Percentiles rank a stretch among this genome's conserved stretches.
Evolutionary conservation across 2,329 filamentous ascomycete species (phyloP).

Genomic region (Cordyceps cicadae): DNA sequence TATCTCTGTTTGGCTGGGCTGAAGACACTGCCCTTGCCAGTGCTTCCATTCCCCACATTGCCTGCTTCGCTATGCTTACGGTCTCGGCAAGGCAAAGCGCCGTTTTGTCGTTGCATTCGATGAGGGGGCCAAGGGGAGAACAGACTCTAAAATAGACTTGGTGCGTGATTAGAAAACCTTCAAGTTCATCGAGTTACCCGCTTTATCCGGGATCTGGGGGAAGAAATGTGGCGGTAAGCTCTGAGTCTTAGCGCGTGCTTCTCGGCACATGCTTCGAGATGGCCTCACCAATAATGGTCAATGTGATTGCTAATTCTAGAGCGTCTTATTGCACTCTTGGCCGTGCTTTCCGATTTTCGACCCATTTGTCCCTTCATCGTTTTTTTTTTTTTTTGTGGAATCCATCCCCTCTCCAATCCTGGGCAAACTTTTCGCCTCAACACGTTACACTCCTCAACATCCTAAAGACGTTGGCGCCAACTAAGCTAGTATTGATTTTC

Average conservation of each 20-base stretch:
- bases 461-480: neutral
- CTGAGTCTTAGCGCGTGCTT: neutral
- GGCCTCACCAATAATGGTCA: neutral
- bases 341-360: neutral
- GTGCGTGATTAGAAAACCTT: neutral
- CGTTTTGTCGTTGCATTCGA: neutral
- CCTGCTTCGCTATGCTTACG: constrained; percentile 8
- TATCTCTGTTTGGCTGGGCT: neutral
- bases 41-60: neutral
- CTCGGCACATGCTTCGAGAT: neutral
- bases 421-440: too few species aligned
- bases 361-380: too few species aligned
- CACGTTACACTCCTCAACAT: neutral
- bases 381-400: too few species aligned
- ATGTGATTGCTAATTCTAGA: neutral
- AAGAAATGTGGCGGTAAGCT: neutral
- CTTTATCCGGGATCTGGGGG: neutral
- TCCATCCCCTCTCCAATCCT: too few species aligned
- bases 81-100: neutral
- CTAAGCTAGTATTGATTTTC: neutral
- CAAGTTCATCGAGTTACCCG: neutral
- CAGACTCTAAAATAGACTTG: neutral
- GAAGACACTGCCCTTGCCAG: neutral
- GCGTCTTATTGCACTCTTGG: neutral
- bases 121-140: neutral